Base-by-base conservation (phyloP, 805 yeast species). In the Candida corydali region DNA sequence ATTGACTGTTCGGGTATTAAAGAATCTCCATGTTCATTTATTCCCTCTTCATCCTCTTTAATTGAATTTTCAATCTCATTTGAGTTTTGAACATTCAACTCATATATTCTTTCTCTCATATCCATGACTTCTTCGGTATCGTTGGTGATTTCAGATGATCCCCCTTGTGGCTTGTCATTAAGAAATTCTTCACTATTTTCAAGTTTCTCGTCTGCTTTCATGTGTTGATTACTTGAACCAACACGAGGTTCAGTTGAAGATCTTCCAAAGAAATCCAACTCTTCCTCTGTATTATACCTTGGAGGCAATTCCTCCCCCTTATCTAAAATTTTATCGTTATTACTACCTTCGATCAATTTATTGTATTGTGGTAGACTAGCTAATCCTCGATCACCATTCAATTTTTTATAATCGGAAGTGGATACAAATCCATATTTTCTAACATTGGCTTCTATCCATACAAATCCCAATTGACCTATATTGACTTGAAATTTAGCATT, bases 291-390 rank as follows among this genome's bases (percentile, higher is more conserved):
- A 1, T 86, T 85, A 50, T 82, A 82, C 12, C 67, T 61, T 3
- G 91, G 91, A 12, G 89, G 89, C 28, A 82, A 55, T 29, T 73
- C 80, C 43, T 81, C 89, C 3, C 89, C 89, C 51, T 75, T 78
- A 46, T 79, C 89, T 38, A 83, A 59, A 3, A 83, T 61, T 17
- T 73, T 65, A 47, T 82, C 87, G 16, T 54, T 58, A 24, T 42
- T 49, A 19, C 56, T 56, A 32, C 50, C 50, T 8, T 42, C 33
- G 34, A 61, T 63, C 29, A 20, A 25, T 38, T 57, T 58, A 2
- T 73, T 74, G 35, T 67, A 67, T 34, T 62, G 58, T 2, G 73
- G 73, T 26, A 66, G 52, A 2, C 69, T 41, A 3, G 67, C 63
- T 36, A 62, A 46, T 1, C 70, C 71, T 23, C 66, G 44, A 20